Evolutionary conservation across 2,329 filamentous ascomycete genomes (phyloP).

Genomic region (Aspergillus terreus): DNA sequence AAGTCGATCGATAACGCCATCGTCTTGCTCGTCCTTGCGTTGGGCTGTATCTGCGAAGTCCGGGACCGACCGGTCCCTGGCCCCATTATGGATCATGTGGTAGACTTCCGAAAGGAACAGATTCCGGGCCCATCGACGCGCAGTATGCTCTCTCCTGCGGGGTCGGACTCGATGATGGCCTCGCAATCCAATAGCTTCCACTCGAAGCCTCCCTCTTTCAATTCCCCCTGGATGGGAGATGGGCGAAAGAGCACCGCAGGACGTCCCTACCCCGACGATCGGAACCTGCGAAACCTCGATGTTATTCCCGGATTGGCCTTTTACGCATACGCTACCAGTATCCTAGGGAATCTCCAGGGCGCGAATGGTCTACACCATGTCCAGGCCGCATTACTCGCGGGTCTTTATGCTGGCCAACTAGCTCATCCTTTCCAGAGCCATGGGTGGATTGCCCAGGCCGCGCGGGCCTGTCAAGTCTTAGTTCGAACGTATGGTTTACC

Average conservation of each 20-base stretch:
- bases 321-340: conserved; percentile 80
- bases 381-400: conserved; percentile 78
- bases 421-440: conserved; percentile 84
- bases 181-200: conserved; percentile 20
- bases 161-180: conserved; percentile 18
- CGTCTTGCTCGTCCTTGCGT: conserved; percentile 74
- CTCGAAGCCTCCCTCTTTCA: conserved; percentile 15
- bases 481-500: conserved; percentile 59
- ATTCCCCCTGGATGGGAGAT: conserved; percentile 14
- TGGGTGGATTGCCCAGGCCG: conserved; percentile 62
- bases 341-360: conserved; percentile 75
- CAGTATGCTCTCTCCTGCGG: conserved; percentile 25
- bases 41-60: conserved; percentile 74
- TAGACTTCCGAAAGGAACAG: conserved; percentile 25
- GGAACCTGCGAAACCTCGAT: conserved; percentile 64
- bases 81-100: conserved; percentile 46
- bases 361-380: conserved; percentile 78
- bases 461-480: conserved; percentile 63
- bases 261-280: conserved; percentile 14
- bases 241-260: conserved; percentile 15
- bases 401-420: conserved; percentile 84
- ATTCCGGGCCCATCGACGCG: conserved; percentile 25
- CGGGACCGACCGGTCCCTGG: conserved; percentile 46
- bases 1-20: conserved; percentile 75
- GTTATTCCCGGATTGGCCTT: conserved; percentile 86